phyloP scores from a whole-genome alignment of 2,329 filamentous ascomycete genomes.

The Xylariaceae sp. region DNA sequence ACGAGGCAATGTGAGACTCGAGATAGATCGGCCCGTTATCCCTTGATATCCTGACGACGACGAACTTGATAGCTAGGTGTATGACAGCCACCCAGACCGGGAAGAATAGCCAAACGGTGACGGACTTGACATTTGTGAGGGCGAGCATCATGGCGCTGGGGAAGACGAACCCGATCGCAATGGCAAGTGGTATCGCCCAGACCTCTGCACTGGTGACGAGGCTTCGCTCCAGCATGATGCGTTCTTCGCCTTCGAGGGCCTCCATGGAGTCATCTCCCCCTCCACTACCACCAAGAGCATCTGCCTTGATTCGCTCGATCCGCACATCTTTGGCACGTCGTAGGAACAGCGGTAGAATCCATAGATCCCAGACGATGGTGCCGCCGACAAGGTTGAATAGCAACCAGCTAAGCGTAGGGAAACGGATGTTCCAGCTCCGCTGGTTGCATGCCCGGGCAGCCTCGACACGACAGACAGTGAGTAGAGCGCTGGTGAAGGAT shows the following conservation, averaged over 20 bases:
- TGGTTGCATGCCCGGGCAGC: slow-evolving; percentile 39
- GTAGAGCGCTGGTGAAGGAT: slow-evolving; percentile 41
- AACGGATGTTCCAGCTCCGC: slow-evolving; percentile 29
- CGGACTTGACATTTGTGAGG: slow-evolving; percentile 33
- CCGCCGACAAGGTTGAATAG: slow-evolving; percentile 45
- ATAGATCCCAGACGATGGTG: slow-evolving; percentile 46
- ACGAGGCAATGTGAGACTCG: slow-evolving; percentile 36
- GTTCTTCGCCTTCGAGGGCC: slow-evolving; percentile 6
- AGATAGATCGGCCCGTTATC: slow-evolving; percentile 37
- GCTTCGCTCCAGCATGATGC: slow-evolving; percentile 29
- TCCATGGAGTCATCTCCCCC: not conserved
- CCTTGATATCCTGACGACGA: slow-evolving; percentile 22
- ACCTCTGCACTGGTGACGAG: slow-evolving; percentile 45
- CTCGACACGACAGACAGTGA: slow-evolving; percentile 47
- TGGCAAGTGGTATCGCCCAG: slow-evolving; percentile 48
- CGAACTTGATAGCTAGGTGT: slow-evolving; percentile 33
- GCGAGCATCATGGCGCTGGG: slow-evolving; percentile 44
- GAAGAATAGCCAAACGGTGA: slow-evolving; percentile 48
- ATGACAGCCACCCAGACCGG: slow-evolving; percentile 44
- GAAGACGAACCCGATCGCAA: slow-evolving; percentile 43
- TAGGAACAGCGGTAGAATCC: slow-evolving; percentile 46
- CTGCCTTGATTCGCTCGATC: slow-evolving; percentile 18
- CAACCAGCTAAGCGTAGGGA: slow-evolving; percentile 39
- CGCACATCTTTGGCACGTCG: slow-evolving; percentile 34
- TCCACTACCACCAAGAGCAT: not conserved